phyloP scores from a whole-genome alignment of 1,284 basidiomycete genomes.

The Leccinum griseonigrum region DNA sequence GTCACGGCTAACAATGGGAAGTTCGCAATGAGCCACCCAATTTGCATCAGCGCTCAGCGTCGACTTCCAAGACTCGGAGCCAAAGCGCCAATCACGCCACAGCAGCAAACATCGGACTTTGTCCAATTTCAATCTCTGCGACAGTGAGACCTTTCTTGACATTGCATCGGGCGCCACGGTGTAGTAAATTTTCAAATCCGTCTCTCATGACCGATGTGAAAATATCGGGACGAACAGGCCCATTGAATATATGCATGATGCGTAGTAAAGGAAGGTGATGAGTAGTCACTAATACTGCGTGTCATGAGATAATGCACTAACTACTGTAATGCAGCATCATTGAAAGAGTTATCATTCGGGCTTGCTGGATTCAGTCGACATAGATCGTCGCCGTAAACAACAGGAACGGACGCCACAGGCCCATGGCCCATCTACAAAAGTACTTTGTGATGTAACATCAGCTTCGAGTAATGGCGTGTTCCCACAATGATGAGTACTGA shows the following conservation, averaged over 20 bases:
- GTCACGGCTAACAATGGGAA: background rate
- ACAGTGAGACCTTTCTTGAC: background rate
- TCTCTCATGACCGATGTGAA: background rate
- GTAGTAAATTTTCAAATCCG: background rate
- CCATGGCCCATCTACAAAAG: background rate
- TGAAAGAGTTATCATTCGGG: background rate
- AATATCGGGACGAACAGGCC: background rate
- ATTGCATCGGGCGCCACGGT: background rate
- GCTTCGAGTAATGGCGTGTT: background rate
- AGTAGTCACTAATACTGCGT: background rate
- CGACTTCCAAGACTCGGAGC: background rate
- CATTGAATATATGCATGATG: background rate
- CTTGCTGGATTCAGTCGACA: background rate
- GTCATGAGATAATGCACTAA: background rate
- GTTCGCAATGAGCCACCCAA: background rate
- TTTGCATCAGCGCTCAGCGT: background rate
- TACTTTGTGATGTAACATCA: background rate
- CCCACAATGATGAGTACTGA: too few relatives aligned
- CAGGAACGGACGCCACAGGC: slow-evolving; percentile 2
- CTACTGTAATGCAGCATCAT: background rate
- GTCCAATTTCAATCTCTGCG: background rate
- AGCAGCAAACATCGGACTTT: background rate
- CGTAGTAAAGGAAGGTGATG: background rate
- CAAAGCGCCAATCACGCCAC: background rate
- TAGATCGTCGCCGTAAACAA: background rate